Evolutionary conservation across 2,329 filamentous ascomycete genomes (phyloP).

Genomic region (Colletotrichum destructivum): DNA sequence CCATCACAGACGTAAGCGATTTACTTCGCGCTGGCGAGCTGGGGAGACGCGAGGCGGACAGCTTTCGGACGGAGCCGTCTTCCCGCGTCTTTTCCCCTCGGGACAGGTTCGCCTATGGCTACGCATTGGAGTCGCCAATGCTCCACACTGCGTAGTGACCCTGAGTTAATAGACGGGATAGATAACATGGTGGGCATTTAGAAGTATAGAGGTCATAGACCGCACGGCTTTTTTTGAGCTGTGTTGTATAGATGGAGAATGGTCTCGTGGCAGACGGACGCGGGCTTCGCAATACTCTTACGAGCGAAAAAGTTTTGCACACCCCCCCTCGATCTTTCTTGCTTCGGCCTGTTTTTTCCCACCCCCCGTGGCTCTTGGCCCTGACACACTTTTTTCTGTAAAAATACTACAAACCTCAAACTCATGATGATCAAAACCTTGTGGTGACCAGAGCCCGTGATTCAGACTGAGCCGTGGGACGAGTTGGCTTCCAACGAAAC

Average conservation of each 20-base stretch:
- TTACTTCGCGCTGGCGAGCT: slow-evolving; percentile 40
- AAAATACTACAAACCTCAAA: slow-evolving; percentile 43
- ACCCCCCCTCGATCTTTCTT: slow-evolving; percentile 16
- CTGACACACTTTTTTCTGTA: slow-evolving; percentile 42
- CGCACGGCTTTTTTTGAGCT: slow-evolving; percentile 30
- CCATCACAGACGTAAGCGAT: slow-evolving; percentile 40
- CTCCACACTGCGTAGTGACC: slow-evolving; percentile 31
- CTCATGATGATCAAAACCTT: neutral
- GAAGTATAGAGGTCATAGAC: slow-evolving; percentile 41
- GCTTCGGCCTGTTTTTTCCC: slow-evolving; percentile 17
- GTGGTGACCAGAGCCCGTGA: neutral
- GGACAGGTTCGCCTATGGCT: slow-evolving; percentile 39
- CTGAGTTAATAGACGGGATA: slow-evolving; percentile 42
- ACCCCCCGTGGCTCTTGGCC: slow-evolving; percentile 41
- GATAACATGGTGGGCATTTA: slow-evolving; percentile 42
- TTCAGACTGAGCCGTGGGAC: neutral
- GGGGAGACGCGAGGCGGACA: slow-evolving; percentile 24
- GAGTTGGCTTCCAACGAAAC: neutral
- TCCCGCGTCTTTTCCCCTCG: slow-evolving; percentile 7
- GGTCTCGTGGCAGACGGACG: slow-evolving; percentile 27
- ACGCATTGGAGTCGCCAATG: slow-evolving; percentile 24
- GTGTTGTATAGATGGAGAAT: slow-evolving; percentile 42
- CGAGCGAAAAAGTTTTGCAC: slow-evolving; percentile 39
- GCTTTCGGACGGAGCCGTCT: slow-evolving; percentile 36
- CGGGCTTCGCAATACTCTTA: slow-evolving; percentile 33